Evolutionary conservation across 371 early-diverging fungal genomes (phyloP).

Genomic region (Syncephalastrum monosporum): DNA sequence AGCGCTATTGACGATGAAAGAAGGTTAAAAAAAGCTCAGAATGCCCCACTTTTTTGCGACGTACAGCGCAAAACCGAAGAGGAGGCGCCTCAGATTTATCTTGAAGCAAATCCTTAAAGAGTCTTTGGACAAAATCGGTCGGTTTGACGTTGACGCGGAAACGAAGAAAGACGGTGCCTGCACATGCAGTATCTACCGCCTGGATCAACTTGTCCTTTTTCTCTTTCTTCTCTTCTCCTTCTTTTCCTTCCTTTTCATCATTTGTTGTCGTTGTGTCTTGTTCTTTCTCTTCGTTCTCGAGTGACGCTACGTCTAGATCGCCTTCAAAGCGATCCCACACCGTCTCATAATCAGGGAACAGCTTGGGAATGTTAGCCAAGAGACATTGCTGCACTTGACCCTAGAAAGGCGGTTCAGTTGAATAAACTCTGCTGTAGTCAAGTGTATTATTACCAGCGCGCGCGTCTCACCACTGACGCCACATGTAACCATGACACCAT

Average conservation of each 20-base stretch:
- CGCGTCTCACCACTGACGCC: conserved; percentile 50
- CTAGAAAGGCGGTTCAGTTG: conserved; percentile 12
- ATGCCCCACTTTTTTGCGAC: background rate
- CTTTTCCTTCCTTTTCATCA: conserved; percentile 10
- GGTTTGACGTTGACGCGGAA: conserved; percentile 52
- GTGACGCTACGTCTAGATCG: conserved; percentile 36
- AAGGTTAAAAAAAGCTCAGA: background rate
- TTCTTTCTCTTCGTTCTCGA: conserved; percentile 20
- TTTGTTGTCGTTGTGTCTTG: conserved; percentile 14
- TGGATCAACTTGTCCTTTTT: conserved; percentile 45
- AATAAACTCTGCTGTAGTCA: background rate
- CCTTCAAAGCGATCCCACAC: conserved; percentile 48
- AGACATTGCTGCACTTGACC: conserved; percentile 52
- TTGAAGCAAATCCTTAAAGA: no score
- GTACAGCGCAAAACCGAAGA: conserved; percentile 28
- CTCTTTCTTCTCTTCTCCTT: conserved; percentile 19
- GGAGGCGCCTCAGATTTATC: no score
- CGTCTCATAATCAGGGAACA: conserved; percentile 43
- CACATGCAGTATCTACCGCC: conserved; percentile 56
- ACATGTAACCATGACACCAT: conserved; percentile 47
- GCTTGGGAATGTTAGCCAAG: conserved; percentile 28
- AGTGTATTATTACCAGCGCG: conserved; percentile 34
- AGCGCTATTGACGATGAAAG: conserved; percentile 24
- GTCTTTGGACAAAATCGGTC: conserved; percentile 30
- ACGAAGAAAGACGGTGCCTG: conserved; percentile 52